These are phyloP conservation scores for Psilocybe mexicana DNA, from an alignment of 1,284 basidiomycete genomes.

Conservation along the genomic window DNA sequence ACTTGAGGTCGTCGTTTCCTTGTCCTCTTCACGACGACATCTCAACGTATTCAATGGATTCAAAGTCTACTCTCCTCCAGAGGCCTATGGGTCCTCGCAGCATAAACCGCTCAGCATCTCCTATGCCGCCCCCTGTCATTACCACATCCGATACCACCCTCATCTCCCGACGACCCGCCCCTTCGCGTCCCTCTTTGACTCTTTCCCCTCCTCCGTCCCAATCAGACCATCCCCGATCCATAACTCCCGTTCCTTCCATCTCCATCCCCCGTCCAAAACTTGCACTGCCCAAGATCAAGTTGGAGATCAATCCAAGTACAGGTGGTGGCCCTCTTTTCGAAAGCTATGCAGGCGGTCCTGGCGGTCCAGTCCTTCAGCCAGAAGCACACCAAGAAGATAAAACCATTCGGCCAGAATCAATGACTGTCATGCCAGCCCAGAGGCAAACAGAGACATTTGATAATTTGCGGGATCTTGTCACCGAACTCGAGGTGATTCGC, in stretches of 20 bases:
- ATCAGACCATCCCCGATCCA: slow-evolving; percentile 24
- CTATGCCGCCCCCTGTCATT: slow-evolving; percentile 30
- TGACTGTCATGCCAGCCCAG: slow-evolving; percentile 33
- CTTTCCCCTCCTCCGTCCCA: slow-evolving; percentile 31
- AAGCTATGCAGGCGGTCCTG: slow-evolving; percentile 39
- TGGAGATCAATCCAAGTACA: slow-evolving; percentile 23
- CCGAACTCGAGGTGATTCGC: slow-evolving; percentile 31
- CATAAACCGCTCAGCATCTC: slow-evolving; percentile 42
- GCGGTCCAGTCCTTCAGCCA: slow-evolving; percentile 24
- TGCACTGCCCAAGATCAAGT: slow-evolving; percentile 28
- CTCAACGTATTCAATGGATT: slow-evolving; percentile 18
- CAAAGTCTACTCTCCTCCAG: slow-evolving; percentile 25
- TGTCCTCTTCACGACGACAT: not conserved
- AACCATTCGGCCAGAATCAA: slow-evolving; percentile 45
- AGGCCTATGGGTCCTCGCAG: slow-evolving; percentile 30
- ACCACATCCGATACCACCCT: slow-evolving; percentile 36
- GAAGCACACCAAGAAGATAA: slow-evolving; percentile 47
- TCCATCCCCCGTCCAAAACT: slow-evolving; percentile 35
- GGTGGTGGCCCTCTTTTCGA: slow-evolving; percentile 28
- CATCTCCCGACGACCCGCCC: slow-evolving; percentile 24
- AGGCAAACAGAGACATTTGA: slow-evolving; percentile 35
- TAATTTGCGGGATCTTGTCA: slow-evolving; percentile 42
- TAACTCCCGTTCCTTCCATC: slow-evolving; percentile 32
- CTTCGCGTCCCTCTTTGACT: slow-evolving; percentile 34
- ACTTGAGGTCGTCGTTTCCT: not conserved